Evolutionary conservation across 371 early-diverging fungal species (phyloP).

Genomic region (Rhizopus delemar): DNA sequence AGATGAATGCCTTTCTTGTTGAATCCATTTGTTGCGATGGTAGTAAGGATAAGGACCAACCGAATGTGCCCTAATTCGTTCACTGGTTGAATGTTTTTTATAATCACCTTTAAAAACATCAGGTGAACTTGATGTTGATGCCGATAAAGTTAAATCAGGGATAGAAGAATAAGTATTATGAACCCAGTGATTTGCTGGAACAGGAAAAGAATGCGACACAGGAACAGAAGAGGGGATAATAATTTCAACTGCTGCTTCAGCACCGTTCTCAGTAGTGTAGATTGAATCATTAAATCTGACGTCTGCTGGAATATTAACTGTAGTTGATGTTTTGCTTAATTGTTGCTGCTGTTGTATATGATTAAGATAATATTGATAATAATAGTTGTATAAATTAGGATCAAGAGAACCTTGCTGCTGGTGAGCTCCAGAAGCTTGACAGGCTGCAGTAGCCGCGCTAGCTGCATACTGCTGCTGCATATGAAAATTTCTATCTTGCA

Average conservation of each 20-base stretch:
- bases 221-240: too few species aligned
- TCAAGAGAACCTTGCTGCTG: constrained; percentile 39
- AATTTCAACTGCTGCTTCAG: too few species aligned
- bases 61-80: constrained; percentile 41
- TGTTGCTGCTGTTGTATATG: constrained; percentile 39
- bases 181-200: neutral
- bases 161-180: neutral
- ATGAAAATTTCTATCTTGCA: constrained; percentile 38
- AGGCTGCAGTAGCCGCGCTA: constrained; percentile 49
- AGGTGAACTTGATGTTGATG: constrained; percentile 35
- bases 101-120: constrained; percentile 22
- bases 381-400: constrained; percentile 49
- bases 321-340: constrained; percentile 9
- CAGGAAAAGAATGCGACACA: too few species aligned
- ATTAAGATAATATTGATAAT: constrained; percentile 51
- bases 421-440: constrained; percentile 40
- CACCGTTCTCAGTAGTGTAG: neutral
- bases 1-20: constrained; percentile 26
- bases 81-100: constrained; percentile 13
- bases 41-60: constrained; percentile 41
- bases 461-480: constrained; percentile 56
- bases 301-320: constrained; percentile 2
- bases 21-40: constrained; percentile 14
- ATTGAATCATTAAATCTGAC: constrained; percentile 1
- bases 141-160: constrained; percentile 25